phyloP scores from a whole-genome alignment of 495 filamentous ascomycete genomes.

The Hyaloscypha finlandica region DNA sequence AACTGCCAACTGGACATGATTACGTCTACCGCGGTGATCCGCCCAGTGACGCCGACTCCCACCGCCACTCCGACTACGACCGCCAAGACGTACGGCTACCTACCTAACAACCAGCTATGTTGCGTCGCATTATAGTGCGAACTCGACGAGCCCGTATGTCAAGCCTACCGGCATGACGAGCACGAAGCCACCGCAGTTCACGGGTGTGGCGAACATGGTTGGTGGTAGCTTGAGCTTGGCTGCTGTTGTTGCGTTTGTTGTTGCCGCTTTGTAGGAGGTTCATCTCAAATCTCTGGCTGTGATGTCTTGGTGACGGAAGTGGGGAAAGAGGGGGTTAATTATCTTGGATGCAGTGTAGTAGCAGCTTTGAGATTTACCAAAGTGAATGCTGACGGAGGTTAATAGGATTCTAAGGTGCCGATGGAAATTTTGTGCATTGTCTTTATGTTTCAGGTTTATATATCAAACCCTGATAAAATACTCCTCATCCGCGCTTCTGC shows the following conservation, averaged over 20 bases:
- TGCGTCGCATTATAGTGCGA: background rate
- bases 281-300: background rate
- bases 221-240: background rate
- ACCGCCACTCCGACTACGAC: too few species aligned
- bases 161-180: background rate
- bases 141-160: background rate
- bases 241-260: background rate
- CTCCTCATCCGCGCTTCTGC: too few species aligned
- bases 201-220: background rate
- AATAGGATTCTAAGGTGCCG: too few species aligned
- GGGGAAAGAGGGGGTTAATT: background rate
- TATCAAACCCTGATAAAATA: too few species aligned
- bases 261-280: background rate
- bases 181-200: background rate
- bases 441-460: too few species aligned
- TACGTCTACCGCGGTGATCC: background rate
- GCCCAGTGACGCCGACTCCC: background rate
- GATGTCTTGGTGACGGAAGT: too few species aligned
- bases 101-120: background rate
- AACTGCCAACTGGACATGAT: background rate
- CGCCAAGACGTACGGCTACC: too few species aligned
- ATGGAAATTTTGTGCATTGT: background rate
- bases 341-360: background rate
- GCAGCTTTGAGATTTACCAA: too few species aligned
- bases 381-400: too few species aligned